Evolutionary conservation across 176 grass and related monocot species (phyloP).

Genomic region (Zizania latifolia): DNA sequence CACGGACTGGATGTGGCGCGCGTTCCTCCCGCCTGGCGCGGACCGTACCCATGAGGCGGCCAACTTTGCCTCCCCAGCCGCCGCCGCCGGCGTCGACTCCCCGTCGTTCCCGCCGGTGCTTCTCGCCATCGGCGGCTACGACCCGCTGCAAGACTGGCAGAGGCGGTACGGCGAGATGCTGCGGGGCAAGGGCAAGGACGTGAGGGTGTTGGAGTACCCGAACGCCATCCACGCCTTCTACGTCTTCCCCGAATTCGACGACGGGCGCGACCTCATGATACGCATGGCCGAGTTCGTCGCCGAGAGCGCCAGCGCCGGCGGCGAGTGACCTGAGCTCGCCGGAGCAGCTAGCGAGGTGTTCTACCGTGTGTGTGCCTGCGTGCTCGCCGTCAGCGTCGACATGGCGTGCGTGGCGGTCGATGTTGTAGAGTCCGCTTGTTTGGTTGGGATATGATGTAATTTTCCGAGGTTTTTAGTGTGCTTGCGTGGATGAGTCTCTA

Average conservation of each 20-base stretch:
- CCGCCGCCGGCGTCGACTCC: not conserved
- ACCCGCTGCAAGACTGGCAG: constrained; percentile 62
- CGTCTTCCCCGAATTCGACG: constrained; percentile 54
- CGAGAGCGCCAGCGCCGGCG: not conserved
- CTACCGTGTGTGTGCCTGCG: not conserved
- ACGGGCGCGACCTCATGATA: constrained; percentile 37
- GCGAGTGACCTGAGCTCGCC: not conserved
- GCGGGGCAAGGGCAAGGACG: constrained; percentile 22
- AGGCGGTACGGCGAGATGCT: constrained; percentile 43
- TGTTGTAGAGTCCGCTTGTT: not conserved
- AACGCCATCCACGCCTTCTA: constrained; percentile 78
- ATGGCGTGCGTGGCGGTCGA: not conserved
- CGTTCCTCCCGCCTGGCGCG: constrained; percentile 55
- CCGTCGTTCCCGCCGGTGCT: constrained; percentile 40
- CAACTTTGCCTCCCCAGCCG: not conserved
- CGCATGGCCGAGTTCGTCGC: constrained; percentile 26
- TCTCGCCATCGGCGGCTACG: constrained; percentile 50
- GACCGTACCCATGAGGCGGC: constrained; percentile 49
- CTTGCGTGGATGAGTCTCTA: not conserved
- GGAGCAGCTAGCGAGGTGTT: not conserved
- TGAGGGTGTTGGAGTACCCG: constrained; percentile 56
- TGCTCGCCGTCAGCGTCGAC: not conserved
- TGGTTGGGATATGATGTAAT: not conserved
- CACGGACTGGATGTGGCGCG: constrained; percentile 67
- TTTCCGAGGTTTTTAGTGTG: not conserved